phyloP scores from a whole-genome alignment of 2,329 filamentous ascomycete genomes.

The Pseudocercospora crystallina region DNA sequence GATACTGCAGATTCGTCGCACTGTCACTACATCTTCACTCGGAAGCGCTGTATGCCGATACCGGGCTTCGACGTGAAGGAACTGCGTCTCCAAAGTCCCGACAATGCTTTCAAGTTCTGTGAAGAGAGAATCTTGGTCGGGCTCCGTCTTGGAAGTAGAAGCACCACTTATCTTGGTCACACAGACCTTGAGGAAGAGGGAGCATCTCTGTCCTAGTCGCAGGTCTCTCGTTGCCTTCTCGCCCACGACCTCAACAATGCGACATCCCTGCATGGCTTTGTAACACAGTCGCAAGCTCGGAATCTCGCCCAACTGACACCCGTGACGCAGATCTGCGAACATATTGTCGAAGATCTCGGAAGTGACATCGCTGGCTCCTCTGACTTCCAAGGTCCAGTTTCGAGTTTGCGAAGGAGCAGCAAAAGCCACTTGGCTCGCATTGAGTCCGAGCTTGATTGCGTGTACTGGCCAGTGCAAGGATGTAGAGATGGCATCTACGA shows the following conservation, averaged over 20 bases:
- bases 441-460: conserved; percentile 18
- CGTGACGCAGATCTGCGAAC: conserved; percentile 15
- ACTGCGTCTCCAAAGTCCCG: conserved; percentile 31
- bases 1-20: conserved; percentile 31
- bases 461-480: conserved; percentile 19
- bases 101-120: conserved; percentile 36
- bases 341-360: conserved; percentile 14
- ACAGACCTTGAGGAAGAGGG: conserved; percentile 31
- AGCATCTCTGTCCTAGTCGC: conserved; percentile 24
- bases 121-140: conserved; percentile 31
- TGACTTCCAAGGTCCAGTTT: conserved; percentile 14
- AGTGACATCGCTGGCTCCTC: conserved; percentile 9
- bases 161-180: conserved; percentile 23
- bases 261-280: conserved; percentile 28
- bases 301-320: conserved; percentile 23
- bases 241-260: conserved; percentile 30
- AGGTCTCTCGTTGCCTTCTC: conserved; percentile 31
- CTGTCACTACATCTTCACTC: conserved; percentile 31
- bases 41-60: conserved; percentile 38
- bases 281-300: conserved; percentile 33
- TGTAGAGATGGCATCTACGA: conserved; percentile 14
- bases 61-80: conserved; percentile 35
- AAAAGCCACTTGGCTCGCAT: background rate
- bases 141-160: background rate
- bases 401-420: background rate